Evolutionary conservation across 2,329 filamentous ascomycete species (phyloP), one percentile per base, ranked within the genome.

Genomic region (Penicillium sp.): DNA sequence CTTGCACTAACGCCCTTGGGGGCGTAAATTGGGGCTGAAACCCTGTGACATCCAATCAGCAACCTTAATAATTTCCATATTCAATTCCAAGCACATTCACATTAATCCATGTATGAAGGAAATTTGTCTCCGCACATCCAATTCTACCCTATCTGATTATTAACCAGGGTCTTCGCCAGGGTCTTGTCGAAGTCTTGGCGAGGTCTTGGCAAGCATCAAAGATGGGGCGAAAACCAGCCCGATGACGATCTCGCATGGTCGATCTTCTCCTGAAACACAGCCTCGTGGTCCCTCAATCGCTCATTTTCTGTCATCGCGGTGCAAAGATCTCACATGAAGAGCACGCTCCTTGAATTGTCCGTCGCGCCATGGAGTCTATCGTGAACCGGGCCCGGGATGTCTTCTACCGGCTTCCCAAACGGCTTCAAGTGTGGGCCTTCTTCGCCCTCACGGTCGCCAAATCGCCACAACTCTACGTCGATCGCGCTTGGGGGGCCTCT

Each of bases 401-500:
- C 10, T 33, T 47, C 39, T 41, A 53, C 11, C 31, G 43, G n/a
- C 46, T 58, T 24, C 39, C 45, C 8, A 44, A 37, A 5, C 48
- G 49, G 22, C 24, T 54, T 33, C 33, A 46, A 45, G 54, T 43
- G n/a, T 26, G 45, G 27, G 53, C 37, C 31, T 9, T 48, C 31
- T 44, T 52, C 16, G 48, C 41, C 21, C 14, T 61, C 24, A 26
- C 46, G 24, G 33, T 61, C 33, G 52, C 52, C 22, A 54, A 35
- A 59, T 59, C 54, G 11, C 57, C 57, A 14, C 59, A 61, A n/a
- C 21, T 48, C 3, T 56, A 56, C 22, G 2, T 59, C 22, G 53
- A 59, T 35, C 37, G 19, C 27, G 54, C 31, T 13, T 61, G 59
- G 59, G 41, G 27, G 22, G 43, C 39, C 5, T 57, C 39, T 19